Evolutionary conservation across 78 protist genomes (phyloP).

Genomic region (Chrysochromulina parva): DNA sequence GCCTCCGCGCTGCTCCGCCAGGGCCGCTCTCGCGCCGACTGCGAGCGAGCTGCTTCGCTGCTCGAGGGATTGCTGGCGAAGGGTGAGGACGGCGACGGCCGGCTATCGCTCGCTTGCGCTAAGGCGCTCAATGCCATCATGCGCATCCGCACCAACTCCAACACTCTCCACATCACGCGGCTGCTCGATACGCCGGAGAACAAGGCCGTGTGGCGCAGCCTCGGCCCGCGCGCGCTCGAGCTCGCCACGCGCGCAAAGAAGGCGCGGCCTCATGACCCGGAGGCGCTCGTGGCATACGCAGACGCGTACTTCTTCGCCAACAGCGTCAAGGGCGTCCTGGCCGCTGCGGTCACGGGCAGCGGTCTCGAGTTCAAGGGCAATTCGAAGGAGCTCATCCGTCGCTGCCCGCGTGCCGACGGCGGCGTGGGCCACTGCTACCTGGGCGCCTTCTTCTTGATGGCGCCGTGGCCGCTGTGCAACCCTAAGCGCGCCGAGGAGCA

Average conservation of each 20-base stretch:
- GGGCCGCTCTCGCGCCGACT: no score
- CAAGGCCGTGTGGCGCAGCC: not conserved
- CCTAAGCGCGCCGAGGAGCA: not conserved
- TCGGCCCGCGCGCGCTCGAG: not conserved
- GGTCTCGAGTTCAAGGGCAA: not conserved
- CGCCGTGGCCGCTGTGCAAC: not conserved
- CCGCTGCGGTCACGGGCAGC: not conserved
- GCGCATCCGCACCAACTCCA: not conserved
- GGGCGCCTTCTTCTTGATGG: not conserved
- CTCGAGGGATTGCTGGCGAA: no score
- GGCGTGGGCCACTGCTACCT: conserved; percentile 1
- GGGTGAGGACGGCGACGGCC: no score
- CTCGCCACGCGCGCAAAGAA: not conserved
- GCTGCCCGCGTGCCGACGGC: not conserved
- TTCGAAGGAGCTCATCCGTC: not conserved
- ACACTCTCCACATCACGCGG: not conserved
- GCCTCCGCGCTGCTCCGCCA: no score
- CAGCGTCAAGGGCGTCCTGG: not conserved
- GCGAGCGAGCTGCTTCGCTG: no score
- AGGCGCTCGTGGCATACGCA: not conserved
- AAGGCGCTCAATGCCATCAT: not conserved
- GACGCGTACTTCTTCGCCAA: not conserved
- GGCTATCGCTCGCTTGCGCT: no score
- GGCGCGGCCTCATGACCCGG: not conserved
- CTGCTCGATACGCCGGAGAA: not conserved